Conservation (phyloP, 768 basidiomycete species). For the Pisolithus orientalis region DNA sequence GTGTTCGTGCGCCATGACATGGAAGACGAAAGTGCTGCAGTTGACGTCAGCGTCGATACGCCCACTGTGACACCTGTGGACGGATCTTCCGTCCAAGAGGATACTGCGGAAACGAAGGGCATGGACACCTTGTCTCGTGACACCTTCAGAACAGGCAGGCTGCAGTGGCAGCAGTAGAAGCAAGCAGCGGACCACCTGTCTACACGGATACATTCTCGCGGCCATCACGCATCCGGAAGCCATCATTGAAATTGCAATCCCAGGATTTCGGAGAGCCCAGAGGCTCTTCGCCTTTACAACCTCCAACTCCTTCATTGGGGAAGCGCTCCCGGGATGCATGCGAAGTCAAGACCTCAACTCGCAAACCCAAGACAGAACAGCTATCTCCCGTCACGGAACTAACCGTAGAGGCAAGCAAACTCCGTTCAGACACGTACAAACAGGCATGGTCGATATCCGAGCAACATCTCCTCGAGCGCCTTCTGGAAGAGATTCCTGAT, state of each 20-base stretch:
- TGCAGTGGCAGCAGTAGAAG: background rate
- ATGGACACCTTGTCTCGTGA: constrained; percentile 6
- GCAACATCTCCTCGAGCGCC: constrained; percentile 68
- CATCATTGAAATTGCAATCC: constrained; percentile 24
- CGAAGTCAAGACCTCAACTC: constrained; percentile 10
- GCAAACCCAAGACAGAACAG: constrained; percentile 12
- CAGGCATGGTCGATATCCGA: constrained; percentile 72
- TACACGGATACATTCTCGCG: constrained; percentile 5
- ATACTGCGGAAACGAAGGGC: constrained; percentile 7
- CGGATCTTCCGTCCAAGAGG: constrained; percentile 2
- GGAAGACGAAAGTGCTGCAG: constrained; percentile 56
- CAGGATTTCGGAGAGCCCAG: constrained; percentile 10
- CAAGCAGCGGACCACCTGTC: background rate
- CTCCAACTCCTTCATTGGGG: constrained; percentile 14
- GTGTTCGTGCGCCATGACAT: constrained; percentile 52
- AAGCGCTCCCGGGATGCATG: constrained; percentile 22
- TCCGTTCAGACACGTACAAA: constrained; percentile 63
- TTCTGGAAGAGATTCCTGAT: constrained; percentile 71
- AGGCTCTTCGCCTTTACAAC: constrained; percentile 4
- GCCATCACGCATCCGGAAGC: constrained; percentile 24
- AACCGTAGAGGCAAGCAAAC: constrained; percentile 20
- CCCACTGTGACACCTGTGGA: constrained; percentile 13
- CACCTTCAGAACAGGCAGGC: constrained; percentile 1
- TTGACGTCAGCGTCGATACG: constrained; percentile 44
- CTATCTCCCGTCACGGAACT: constrained; percentile 8